Evolutionary conservation across 495 filamentous ascomycete species (phyloP).

Genomic region (Durotheca rogersii): DNA sequence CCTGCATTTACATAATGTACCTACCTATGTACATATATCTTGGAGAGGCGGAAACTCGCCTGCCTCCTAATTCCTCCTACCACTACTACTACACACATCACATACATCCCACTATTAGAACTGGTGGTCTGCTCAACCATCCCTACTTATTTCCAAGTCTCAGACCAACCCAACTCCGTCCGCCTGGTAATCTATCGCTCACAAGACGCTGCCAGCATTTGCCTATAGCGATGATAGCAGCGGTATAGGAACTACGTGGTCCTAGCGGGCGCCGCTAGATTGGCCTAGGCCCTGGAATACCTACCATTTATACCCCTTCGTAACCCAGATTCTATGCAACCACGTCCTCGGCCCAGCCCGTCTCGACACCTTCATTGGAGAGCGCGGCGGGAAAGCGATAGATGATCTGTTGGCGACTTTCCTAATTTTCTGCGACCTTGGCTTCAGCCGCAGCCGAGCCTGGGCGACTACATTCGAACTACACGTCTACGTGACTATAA

Average conservation of each 20-base stretch:
- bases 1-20: too few relatives aligned
- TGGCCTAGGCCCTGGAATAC: slow-evolving; percentile 19
- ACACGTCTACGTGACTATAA: slow-evolving; percentile 16
- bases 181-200: neutral
- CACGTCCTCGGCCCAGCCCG: slow-evolving; percentile 17
- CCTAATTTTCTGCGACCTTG: slow-evolving; percentile 20
- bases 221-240: too few relatives aligned
- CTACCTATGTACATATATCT: too few relatives aligned
- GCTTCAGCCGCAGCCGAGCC: slow-evolving; percentile 32
- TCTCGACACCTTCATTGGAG: slow-evolving; percentile 22
- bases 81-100: neutral
- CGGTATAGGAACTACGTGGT: slow-evolving; percentile 18
- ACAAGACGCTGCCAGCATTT: neutral
- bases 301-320: slow-evolving; percentile 14
- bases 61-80: neutral
- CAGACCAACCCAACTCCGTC: neutral
- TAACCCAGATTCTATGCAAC: slow-evolving; percentile 19
- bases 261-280: slow-evolving; percentile 14
- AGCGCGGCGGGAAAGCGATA: slow-evolving; percentile 17
- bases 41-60: too few relatives aligned
- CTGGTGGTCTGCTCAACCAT: too few relatives aligned
- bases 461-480: slow-evolving; percentile 27
- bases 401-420: slow-evolving; percentile 29
- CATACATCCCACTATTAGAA: neutral
- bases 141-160: too few relatives aligned